Base-by-base conservation (phyloP, 257 asterid species). In the Nicotiana paniculata region DNA sequence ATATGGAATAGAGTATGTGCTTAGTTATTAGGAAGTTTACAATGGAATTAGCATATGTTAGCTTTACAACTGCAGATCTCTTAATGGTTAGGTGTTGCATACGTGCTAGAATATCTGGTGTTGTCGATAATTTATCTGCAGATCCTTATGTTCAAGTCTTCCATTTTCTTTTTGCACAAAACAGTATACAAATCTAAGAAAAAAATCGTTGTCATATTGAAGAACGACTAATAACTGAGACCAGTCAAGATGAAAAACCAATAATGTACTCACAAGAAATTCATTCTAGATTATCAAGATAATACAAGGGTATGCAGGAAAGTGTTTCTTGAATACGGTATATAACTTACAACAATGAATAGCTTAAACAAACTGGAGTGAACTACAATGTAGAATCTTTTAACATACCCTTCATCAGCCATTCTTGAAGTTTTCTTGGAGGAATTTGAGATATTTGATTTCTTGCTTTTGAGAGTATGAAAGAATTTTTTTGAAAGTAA, bases 241-340 rank as follows among this genome's bases (percentile, higher is more conserved):
- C 21, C n/a, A 46, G 24, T 46, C 21, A 1, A 72, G 37, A 72
- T 46, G 79, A 72, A 10, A 21, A 13, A 37, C 6, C 3, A 72
- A 74, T 72, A 21, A 72, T 74, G 16, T 74, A 48, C 79, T 48
- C 63, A 51, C 43, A 74, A 74, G 9, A 74, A 46, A 48, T 15
- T 74, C 79, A 74, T 74, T 74, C 43, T 48, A 46, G 39, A 69
- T 68, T 39, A 39, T 69, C 81, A 77, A 77, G 81, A 78, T 33
- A 78, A 58, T 78, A 78, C 72, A 78, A 78, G 82, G 82, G 55
- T 74, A 24, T 74, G 79, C 43, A 74, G 62, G 39, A 79, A 3
- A 59, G 16, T 61, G 58, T 79, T 61, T 37, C 82, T 61, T 64
- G 43, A 79, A 79, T 61, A 35, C 82, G 39, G 46, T 61, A 79